Conservation (phyloP, 768 basidiomycete genomes). For the Mycena olivaceomarginata region DNA sequence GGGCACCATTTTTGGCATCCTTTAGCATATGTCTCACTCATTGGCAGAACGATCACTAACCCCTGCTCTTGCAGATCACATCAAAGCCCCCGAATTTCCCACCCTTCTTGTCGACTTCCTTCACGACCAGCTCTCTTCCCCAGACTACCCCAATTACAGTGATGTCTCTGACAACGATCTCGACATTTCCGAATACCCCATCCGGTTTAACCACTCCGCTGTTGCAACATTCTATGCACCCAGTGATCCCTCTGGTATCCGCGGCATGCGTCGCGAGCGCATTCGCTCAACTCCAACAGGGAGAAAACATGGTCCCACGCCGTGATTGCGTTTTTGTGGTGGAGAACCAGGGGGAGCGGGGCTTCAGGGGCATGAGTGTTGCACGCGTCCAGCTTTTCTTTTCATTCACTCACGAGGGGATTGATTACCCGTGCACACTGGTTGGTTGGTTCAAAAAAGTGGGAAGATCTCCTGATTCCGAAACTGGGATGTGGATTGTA, state of each 20-base stretch:
- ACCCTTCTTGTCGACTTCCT: slow-evolving; percentile 46
- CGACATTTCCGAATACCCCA: background rate
- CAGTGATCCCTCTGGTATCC: slow-evolving; percentile 8
- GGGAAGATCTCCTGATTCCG: background rate
- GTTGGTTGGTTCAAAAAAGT: background rate
- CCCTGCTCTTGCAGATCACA: slow-evolving; percentile 32
- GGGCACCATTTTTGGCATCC: too few relatives aligned
- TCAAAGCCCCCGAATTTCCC: slow-evolving; percentile 41
- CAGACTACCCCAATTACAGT: too few relatives aligned
- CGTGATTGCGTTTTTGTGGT: background rate
- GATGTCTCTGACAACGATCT: too few relatives aligned
- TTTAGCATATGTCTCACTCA: background rate
- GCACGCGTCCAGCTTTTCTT: background rate
- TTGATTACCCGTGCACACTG: background rate
- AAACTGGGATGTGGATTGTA: slow-evolving; percentile 6
- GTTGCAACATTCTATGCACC: background rate
- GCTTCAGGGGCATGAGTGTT: slow-evolving; percentile 6
- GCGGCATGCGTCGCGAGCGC: slow-evolving; percentile 1
- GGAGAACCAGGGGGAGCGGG: background rate
- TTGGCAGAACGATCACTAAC: background rate
- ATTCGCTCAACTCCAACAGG: background rate
- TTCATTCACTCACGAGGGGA: background rate
- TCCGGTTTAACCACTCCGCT: background rate
- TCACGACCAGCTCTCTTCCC: slow-evolving; percentile 42
- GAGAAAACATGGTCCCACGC: background rate